A percentile compares a stretch with the other conserved stretches of the same genome.
These are phyloP conservation scores for Coemansia sp. DNA, from an alignment of 192 early-diverging fungal species.

Conservation along the genomic window DNA sequence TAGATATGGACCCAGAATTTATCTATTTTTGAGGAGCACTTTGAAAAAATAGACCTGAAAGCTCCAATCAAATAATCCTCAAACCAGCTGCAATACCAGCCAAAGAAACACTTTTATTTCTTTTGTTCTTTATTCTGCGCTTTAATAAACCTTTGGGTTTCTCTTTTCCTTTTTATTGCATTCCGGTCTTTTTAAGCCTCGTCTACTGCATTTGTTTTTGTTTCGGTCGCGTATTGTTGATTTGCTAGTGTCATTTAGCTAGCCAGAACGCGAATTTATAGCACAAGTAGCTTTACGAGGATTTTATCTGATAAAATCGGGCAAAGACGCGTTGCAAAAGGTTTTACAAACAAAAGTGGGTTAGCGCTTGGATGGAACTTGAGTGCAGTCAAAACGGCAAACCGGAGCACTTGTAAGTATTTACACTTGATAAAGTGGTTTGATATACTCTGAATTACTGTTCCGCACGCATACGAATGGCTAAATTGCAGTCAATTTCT, in stretches of 20 bases:
- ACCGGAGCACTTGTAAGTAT: constrained; percentile 23
- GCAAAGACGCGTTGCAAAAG: background rate
- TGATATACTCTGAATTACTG: background rate
- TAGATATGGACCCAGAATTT: constrained; percentile 56
- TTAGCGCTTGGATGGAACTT: constrained; percentile 24
- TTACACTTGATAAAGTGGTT: background rate
- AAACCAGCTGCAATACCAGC: too few relatives aligned
- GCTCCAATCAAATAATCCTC: too few relatives aligned
- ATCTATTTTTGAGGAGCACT: constrained; percentile 19
- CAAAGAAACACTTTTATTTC: too few relatives aligned
- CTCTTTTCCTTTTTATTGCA: constrained; percentile 14
- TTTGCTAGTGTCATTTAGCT: background rate
- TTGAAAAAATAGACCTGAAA: too few relatives aligned
- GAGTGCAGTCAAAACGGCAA: constrained; percentile 6
- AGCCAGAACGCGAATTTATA: background rate
- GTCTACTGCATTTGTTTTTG: constrained; percentile 6
- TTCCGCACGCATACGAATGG: background rate
- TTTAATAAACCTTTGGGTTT: background rate
- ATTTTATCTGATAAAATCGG: too few relatives aligned
- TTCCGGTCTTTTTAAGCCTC: background rate
- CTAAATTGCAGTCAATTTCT: background rate
- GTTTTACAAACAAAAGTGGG: background rate
- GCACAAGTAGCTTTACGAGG: background rate
- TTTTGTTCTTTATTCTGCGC: too few relatives aligned
- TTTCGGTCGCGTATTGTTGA: background rate